Conservation (phyloP, 495 filamentous ascomycete genomes). For the Aspergillus baeticus region DNA sequence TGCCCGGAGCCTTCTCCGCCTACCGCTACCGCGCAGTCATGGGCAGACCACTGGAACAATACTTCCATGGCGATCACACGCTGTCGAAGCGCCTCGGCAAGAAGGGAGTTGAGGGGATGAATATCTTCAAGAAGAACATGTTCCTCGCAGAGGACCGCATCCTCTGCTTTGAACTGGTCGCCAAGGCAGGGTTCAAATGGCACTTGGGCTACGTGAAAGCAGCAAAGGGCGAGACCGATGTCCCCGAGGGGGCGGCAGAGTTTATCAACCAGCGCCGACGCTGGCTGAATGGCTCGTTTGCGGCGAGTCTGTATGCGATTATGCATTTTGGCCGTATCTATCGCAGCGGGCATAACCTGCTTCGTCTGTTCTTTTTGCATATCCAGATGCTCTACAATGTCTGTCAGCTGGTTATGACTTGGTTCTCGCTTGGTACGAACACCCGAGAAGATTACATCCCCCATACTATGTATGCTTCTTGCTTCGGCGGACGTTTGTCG, state of each 20-base stretch:
- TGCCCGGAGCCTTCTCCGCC: constrained; percentile 97
- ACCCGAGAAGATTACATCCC: no score
- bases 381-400: constrained; percentile 95
- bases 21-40: constrained; percentile 98
- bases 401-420: constrained; percentile 83
- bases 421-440: constrained; percentile 84
- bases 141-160: constrained; percentile 99
- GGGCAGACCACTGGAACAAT: constrained; percentile 94
- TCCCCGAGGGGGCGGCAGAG: constrained; percentile 93
- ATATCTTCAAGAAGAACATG: constrained; percentile 99
- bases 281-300: constrained; percentile 99
- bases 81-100: constrained; percentile 90
- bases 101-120: constrained; percentile 99
- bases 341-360: constrained; percentile 92
- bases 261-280: constrained; percentile 97
- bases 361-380: constrained; percentile 99
- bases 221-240: constrained; percentile 97
- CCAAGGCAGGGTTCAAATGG: constrained; percentile 98
- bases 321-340: constrained; percentile 99
- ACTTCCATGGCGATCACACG: constrained; percentile 99
- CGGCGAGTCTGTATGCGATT: constrained; percentile 91
- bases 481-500: no score
- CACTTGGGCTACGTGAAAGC: constrained; percentile 97
- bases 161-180: constrained; percentile 97
- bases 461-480: background rate